Conservation (phyloP, 805 yeast species). For the Blastobotrys muscicola region DNA sequence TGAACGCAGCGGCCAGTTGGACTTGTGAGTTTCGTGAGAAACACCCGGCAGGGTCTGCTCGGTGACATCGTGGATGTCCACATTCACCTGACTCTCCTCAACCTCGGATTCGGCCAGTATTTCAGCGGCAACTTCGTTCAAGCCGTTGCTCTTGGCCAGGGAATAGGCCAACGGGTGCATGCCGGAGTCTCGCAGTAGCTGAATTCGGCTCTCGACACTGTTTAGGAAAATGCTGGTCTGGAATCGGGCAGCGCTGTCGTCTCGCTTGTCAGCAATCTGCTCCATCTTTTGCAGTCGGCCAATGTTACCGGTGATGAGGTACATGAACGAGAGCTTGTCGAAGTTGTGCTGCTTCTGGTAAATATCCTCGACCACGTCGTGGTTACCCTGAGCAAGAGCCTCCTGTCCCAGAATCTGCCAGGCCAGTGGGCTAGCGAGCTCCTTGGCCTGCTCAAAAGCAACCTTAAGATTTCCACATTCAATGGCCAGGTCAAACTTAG, state of each 20-base stretch:
- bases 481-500: conserved; percentile 89
- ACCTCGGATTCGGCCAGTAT: conserved; percentile 65
- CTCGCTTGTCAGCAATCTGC: conserved; percentile 79
- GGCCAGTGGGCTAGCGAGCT: conserved; percentile 51
- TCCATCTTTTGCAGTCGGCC: conserved; percentile 76
- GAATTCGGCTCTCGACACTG: conserved; percentile 65
- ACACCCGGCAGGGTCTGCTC: conserved; percentile 38
- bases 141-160: conserved; percentile 78
- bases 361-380: conserved; percentile 73
- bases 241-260: conserved; percentile 67
- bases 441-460: conserved; percentile 83
- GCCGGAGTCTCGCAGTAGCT: conserved; percentile 67
- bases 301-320: conserved; percentile 72
- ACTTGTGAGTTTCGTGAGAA: conserved; percentile 33
- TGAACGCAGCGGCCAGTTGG: conserved; percentile 76
- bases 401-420: conserved; percentile 83
- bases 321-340: conserved; percentile 84
- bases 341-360: conserved; percentile 80
- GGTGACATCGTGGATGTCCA: conserved; percentile 37
- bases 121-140: conserved; percentile 62
- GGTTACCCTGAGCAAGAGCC: conserved; percentile 84
- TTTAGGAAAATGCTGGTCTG: conserved; percentile 75
- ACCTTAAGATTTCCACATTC: conserved; percentile 84
- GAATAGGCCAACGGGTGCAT: conserved; percentile 86
- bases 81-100: conserved; percentile 49